Evolutionary conservation across 805 yeast species (phyloP).

Genomic region (Millerago galiae): DNA sequence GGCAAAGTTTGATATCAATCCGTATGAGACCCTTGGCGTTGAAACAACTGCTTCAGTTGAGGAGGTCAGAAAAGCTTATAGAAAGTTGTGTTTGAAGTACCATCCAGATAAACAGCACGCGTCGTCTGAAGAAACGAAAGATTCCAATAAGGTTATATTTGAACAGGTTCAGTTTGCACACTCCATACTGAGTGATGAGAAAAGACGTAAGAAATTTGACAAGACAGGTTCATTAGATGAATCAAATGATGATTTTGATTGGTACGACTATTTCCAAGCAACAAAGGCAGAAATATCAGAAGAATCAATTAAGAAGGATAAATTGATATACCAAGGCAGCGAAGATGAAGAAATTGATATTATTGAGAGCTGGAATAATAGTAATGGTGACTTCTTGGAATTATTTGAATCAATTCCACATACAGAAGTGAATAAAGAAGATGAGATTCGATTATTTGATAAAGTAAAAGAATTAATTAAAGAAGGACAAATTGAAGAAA

Average conservation of each 20-base stretch:
- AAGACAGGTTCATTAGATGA: constrained; percentile 59
- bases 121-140: constrained; percentile 24
- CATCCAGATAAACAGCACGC: constrained; percentile 68
- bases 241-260: constrained; percentile 33
- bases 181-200: constrained; percentile 54
- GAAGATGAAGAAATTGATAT: constrained; percentile 58
- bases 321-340: constrained; percentile 53
- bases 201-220: constrained; percentile 54
- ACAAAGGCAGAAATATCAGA: constrained; percentile 45
- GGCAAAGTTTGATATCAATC: constrained; percentile 50
- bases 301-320: constrained; percentile 68
- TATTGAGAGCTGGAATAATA: constrained; percentile 46
- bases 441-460: constrained; percentile 54
- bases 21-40: constrained; percentile 50
- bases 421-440: constrained; percentile 51
- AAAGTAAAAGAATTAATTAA: constrained; percentile 42
- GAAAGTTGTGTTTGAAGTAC: constrained; percentile 51
- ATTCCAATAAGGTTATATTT: constrained; percentile 37
- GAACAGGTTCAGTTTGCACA: constrained; percentile 73
- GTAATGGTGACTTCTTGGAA: constrained; percentile 61
- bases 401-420: constrained; percentile 77
- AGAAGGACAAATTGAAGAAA: constrained; percentile 30
- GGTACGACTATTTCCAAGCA: constrained; percentile 50
- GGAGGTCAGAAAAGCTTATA: constrained; percentile 61
- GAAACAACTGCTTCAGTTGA: constrained; percentile 34